Conservation (phyloP, 2,329 filamentous ascomycete genomes). For the Drechslerella stenobrocha region DNA sequence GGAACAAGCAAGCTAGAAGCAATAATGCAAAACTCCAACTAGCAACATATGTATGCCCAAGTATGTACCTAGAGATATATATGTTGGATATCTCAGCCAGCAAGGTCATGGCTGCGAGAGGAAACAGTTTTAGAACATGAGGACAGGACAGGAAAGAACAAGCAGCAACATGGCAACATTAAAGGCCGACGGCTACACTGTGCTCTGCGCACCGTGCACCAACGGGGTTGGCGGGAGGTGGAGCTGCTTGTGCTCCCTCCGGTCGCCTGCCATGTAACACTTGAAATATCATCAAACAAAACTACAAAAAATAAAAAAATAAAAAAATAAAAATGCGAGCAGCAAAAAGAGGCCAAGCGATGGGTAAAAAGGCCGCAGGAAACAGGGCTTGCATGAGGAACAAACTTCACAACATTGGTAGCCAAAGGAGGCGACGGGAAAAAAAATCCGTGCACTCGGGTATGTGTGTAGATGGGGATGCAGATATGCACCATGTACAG, state of each 20-base stretch:
- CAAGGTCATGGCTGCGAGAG: neutral
- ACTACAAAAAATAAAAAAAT: too few species aligned
- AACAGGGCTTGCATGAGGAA: conserved; percentile 7
- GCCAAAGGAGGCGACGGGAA: neutral
- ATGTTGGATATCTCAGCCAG: neutral
- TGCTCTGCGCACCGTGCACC: conserved; percentile 15
- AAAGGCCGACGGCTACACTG: conserved; percentile 3
- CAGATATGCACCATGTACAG: conserved; percentile 6
- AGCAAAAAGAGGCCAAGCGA: conserved; percentile 1
- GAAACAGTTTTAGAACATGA: neutral
- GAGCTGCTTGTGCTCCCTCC: conserved; percentile 22
- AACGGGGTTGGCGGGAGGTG: conserved; percentile 34
- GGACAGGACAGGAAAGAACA: conserved; percentile 3
- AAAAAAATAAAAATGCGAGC: too few species aligned
- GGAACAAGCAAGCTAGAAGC: too few species aligned
- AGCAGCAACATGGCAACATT: neutral
- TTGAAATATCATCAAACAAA: conserved; percentile 10
- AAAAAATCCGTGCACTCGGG: conserved; percentile 12
- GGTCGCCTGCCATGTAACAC: conserved; percentile 35
- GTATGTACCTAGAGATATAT: too few species aligned
- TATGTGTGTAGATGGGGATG: conserved; percentile 10
- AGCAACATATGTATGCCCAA: too few species aligned
- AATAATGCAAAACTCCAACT: too few species aligned
- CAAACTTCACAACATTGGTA: neutral
- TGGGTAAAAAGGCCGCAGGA: conserved; percentile 10